Base-by-base conservation (phyloP, 2,329 filamentous ascomycete genomes). In the Stagonosporopsis rhizophila region DNA sequence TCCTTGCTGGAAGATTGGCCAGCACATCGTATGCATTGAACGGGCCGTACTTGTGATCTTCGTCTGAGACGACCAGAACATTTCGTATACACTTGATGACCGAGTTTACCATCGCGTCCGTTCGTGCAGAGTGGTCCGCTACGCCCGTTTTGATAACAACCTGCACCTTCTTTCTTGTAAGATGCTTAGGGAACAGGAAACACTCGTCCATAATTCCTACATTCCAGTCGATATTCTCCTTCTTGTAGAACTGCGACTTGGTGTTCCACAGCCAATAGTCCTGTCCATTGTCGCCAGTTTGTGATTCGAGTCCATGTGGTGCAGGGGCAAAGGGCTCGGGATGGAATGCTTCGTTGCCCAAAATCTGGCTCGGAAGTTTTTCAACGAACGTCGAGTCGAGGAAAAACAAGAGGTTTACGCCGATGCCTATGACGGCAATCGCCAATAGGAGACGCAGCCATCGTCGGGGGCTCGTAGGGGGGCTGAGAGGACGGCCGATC, bases 31-130 rank as follows among this genome's bases (percentile, higher is more conserved):
- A 71, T 17, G 53, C 55, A 20, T 56, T 44, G 52, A 75, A 78
- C 60, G 80, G 70, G 71, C 75, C 35, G 79, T 75, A 39, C 79
- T 80, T 15, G 75, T 75, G 47, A 82, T 77, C 72, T 80, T 28
- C 79, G 68, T 86, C 84, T 35, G 83, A 85, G 66, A 82, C 83
- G 60, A 86, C 79, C 22, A 81, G 75, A 38, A 79, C 80, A 65
- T 85, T 72, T 15, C 80, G 79, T 50, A 83, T 76, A 70, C 83
- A 85, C 59, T 76, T 77, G 37, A 85, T 73, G 1, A 81, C 83
- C 0, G 81, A 84, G 20, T 77, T 63, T 38, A 85, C 68, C 49
- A 82, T 80, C 2, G 56, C 78, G 65, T 62, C 82, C 76, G 67
- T 85, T 80, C 20, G 78, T 68, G 4, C 81, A 79, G 4, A 84